Evolutionary conservation across 192 early-diverging fungal genomes (phyloP), one percentile per base, ranked within the genome.

Genomic region (Backusella tuberculispora): DNA sequence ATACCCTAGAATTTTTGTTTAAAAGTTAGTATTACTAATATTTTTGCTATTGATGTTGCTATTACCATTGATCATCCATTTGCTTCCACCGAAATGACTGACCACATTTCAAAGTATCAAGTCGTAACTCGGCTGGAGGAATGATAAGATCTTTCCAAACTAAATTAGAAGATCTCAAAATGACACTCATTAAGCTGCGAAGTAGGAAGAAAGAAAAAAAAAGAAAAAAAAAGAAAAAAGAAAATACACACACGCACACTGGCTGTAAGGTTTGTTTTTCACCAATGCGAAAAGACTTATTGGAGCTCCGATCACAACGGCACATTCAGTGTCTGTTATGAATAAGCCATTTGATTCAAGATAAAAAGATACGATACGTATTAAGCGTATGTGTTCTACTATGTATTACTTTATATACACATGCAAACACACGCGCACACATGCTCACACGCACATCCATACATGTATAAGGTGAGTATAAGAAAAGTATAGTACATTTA

Each of bases 11-110:
- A 24, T 17, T 3, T 41, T 14, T 26, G 40, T 43, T 69, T 14
- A 60, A n/a, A 60, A 13, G 65, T 8, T n/a, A 5, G 6, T 15
- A 29, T 44, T 5, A 15, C 8, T 38, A 40, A 29, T 19, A 53
- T 34, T 56, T n/a, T 17, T 24, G 43, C 24, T 60, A 7, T 12
- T 50, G n/a, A 5, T 50, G 12, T n/a, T 29, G 29, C 29, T 34
- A 2, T 60, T 82, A 83, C 92, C 92, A 93, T 72, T 94, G 83
- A 64, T 80, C 45, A 29, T 80, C 69, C 29, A 88, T 87, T 0
- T 90, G n/a, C 50, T 87, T 84, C 97, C 97, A 99, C 0, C 93
- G 88, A 79, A 99, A 99, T 24, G 91, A 85, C 78, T 99, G 97
- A 2, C 96, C 97, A 81, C 93, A 94, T 34, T 87, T 86, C 40